Conservation (phyloP, 2,329 filamentous ascomycete species). For the Exophiala sideris region DNA sequence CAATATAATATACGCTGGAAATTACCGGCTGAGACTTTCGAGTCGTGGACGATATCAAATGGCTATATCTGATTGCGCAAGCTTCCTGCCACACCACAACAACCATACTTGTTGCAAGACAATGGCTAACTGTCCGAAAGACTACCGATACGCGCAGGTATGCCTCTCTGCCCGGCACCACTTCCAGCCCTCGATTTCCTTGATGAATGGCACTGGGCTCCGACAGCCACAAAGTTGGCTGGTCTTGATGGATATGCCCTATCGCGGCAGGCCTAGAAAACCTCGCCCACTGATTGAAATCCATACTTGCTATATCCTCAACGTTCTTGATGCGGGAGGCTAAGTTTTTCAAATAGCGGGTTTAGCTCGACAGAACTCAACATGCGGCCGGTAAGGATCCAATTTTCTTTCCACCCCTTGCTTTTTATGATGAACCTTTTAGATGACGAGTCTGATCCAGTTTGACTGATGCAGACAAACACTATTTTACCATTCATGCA, state of each 20-base stretch:
- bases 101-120: background rate
- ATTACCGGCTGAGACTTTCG: slow-evolving; percentile 83
- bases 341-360: background rate
- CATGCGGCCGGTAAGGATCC: background rate
- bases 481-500: slow-evolving; percentile 59
- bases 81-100: background rate
- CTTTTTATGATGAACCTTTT: slow-evolving; percentile 49
- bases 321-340: background rate
- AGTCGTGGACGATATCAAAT: slow-evolving; percentile 74
- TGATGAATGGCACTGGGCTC: slow-evolving; percentile 99
- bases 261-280: slow-evolving; percentile 99
- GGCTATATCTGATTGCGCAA: slow-evolving; percentile 72
- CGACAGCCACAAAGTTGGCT: slow-evolving; percentile 57
- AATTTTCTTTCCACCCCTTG: slow-evolving; percentile 3
- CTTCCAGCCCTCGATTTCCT: slow-evolving; percentile 36
- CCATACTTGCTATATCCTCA: background rate
- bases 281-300: slow-evolving; percentile 83
- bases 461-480: slow-evolving; percentile 59
- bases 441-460: slow-evolving; percentile 66
- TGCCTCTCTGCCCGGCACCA: slow-evolving; percentile 5
- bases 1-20: slow-evolving; percentile 73
- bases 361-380: background rate
- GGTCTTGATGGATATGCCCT: slow-evolving; percentile 80
- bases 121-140: slow-evolving; percentile 6
- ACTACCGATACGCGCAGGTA: background rate